These are phyloP conservation scores for Acacia confusa DNA, from an alignment of 306 rosid species.

Conservation along the genomic window DNA sequence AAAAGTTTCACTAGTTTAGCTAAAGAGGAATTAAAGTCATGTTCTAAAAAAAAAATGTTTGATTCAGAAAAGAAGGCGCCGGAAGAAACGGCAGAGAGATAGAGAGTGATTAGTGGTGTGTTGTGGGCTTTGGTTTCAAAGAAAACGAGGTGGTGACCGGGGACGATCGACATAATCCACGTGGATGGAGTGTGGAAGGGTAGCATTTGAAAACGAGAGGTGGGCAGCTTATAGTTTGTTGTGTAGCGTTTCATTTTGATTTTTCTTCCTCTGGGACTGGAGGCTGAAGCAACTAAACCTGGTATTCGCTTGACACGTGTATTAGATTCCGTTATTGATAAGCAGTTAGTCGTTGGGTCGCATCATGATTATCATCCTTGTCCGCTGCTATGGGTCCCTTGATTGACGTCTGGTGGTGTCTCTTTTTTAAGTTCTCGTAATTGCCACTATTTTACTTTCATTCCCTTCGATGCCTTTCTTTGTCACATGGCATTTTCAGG, in stretches of 20 bases:
- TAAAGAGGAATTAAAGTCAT: background rate
- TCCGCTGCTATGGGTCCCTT: conserved; percentile 35
- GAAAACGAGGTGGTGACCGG: background rate
- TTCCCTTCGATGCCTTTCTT: background rate
- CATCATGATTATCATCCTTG: conserved; percentile 30
- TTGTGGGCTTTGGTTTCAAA: background rate
- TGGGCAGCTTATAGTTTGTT: conserved; percentile 4
- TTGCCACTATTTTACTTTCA: background rate
- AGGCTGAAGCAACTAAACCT: background rate
- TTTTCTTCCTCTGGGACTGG: background rate
- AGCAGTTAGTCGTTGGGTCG: conserved; percentile 54
- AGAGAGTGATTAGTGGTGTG: conserved; percentile 9
- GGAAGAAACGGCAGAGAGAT: background rate
- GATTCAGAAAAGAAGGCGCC: background rate
- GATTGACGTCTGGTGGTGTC: conserved; percentile 30
- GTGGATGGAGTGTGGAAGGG: background rate
- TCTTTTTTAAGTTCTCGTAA: background rate
- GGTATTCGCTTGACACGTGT: conserved; percentile 38
- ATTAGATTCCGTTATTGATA: conserved; percentile 36
- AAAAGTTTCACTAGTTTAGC: background rate
- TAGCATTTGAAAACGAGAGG: background rate
- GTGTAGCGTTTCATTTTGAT: background rate
- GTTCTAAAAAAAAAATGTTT: background rate
- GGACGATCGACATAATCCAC: background rate
- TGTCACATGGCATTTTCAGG: conserved; percentile 1